Base-by-base conservation (phyloP, 2,329 filamentous ascomycete genomes). In the Alternaria postmessia region DNA sequence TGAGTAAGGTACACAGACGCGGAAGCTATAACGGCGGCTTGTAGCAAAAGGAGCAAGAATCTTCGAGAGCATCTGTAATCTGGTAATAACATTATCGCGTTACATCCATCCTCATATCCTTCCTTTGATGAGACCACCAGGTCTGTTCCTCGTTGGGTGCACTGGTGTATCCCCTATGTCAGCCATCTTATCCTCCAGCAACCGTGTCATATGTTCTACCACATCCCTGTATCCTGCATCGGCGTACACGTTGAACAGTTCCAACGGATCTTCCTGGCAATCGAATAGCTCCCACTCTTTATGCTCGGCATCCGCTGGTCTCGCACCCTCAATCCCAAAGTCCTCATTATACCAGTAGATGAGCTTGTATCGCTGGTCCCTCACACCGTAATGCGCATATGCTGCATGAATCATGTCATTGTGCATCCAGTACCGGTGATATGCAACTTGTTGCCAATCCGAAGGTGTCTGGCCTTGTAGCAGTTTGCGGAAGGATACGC, bases 381-480 rank as follows among this genome's bases (percentile, higher is more conserved):
- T 76, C 7, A 85, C 75, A 1, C 84, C 84, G 54, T 86, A 86
- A 67, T 86, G 84, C 0, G 84, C 84, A 61, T 81, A 81, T 0
- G 81, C 82, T 7, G 84, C 66, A 60, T 86, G 84, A 8, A 83
- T 82, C 0, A 78, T 69, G 57, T 86, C 84, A 22, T 79, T 79
- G 68, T 86, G 82, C 84, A 86, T 86, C 84, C 83, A 86, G 71
- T 86, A 86, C 0, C 83, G 79, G 58, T 87, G 83, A 57, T 86
- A 86, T 0, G 84, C 84, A 0, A 85, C 75, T 60, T 86, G 82
- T 54, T 83, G 80, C 83, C 84, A 86, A 55, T 80, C 76, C 0
- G 30, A 30, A 0, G 82, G 82, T 1, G 80, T 80, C 3, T 69
- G 53, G 3, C 79, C 78, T 12, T 71, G 65, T 1, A 85, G 59